Evolutionary conservation across 441 rosid species (phyloP).

Genomic region (Pelargonium myrrhifolium): DNA sequence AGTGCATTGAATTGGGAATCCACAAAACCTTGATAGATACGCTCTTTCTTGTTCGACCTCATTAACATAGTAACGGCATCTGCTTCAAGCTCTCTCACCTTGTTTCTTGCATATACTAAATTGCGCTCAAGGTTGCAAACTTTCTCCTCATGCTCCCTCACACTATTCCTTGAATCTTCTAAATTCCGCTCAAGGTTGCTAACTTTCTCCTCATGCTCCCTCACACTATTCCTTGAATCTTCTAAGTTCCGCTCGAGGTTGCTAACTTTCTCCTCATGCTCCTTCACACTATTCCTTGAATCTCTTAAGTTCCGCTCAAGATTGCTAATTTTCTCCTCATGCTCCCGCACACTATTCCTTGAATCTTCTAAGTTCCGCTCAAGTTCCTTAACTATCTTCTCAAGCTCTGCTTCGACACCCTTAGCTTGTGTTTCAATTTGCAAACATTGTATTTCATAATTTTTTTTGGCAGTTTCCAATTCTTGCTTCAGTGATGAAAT

Average conservation of each 20-base stretch:
- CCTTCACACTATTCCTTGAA: not conserved
- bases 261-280: not conserved
- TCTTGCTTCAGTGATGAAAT: not conserved
- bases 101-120: slow-evolving; percentile 46
- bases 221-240: slow-evolving; percentile 52
- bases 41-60: slow-evolving; percentile 60
- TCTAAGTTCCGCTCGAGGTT: slow-evolving; percentile 18
- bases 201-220: slow-evolving; percentile 26
- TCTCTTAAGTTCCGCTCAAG: slow-evolving; percentile 21
- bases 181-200: slow-evolving; percentile 14
- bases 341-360: slow-evolving; percentile 51
- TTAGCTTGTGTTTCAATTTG: not conserved
- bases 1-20: slow-evolving; percentile 44
- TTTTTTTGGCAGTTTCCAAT: not conserved
- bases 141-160: slow-evolving; percentile 33
- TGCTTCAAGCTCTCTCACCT: slow-evolving; percentile 61
- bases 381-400: slow-evolving; percentile 48
- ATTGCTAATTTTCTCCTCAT: not conserved
- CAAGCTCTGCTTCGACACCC: slow-evolving; percentile 35
- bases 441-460: not conserved
- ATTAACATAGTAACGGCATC: slow-evolving; percentile 41
- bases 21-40: slow-evolving; percentile 39
- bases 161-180: slow-evolving; percentile 49
- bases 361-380: slow-evolving; percentile 36
- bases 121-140: slow-evolving; percentile 7